phyloP scores from a whole-genome alignment of 805 yeast species.

The Ogataea polymorpha region DNA sequence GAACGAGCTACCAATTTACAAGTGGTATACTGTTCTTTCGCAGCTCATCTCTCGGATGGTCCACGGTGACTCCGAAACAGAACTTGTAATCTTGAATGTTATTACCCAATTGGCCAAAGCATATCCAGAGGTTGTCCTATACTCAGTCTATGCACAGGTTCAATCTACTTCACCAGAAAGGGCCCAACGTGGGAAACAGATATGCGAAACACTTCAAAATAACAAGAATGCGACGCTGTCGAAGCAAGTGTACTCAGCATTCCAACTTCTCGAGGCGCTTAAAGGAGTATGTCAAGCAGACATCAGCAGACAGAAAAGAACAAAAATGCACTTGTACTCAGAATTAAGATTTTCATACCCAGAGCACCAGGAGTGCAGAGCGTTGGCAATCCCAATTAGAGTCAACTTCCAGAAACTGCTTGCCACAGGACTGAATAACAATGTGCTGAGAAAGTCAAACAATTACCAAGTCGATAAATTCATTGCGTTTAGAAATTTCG shows the following conservation, averaged over 20 bases:
- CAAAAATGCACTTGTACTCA: constrained; percentile 36
- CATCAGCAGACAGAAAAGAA: constrained; percentile 33
- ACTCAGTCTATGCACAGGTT: constrained; percentile 73
- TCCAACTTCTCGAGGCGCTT: constrained; percentile 40
- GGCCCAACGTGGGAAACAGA: constrained; percentile 42
- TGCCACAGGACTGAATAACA: constrained; percentile 41
- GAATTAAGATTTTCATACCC: constrained; percentile 40
- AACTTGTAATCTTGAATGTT: constrained; percentile 53
- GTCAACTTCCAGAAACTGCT: constrained; percentile 71
- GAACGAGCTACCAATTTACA: constrained; percentile 44
- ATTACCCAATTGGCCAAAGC: constrained; percentile 52
- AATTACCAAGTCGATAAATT: constrained; percentile 19
- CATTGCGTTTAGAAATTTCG: constrained; percentile 61
- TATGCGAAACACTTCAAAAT: constrained; percentile 36
- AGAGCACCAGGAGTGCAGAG: constrained; percentile 27
- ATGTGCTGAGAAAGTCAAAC: constrained; percentile 31
- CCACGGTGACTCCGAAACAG: constrained; percentile 57
- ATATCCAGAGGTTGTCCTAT: constrained; percentile 83
- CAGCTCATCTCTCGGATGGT: constrained; percentile 79
- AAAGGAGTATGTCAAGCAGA: constrained; percentile 42
- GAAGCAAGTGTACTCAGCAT: constrained; percentile 27
- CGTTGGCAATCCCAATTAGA: constrained; percentile 71
- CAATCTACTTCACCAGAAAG: constrained; percentile 55
- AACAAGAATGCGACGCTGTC: constrained; percentile 15
- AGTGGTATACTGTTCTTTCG: constrained; percentile 83